Percentiles rank a stretch among this genome's conserved stretches.
Conservation (phyloP, 352 stramenopile species). For the Phytophthora palmivora region DNA sequence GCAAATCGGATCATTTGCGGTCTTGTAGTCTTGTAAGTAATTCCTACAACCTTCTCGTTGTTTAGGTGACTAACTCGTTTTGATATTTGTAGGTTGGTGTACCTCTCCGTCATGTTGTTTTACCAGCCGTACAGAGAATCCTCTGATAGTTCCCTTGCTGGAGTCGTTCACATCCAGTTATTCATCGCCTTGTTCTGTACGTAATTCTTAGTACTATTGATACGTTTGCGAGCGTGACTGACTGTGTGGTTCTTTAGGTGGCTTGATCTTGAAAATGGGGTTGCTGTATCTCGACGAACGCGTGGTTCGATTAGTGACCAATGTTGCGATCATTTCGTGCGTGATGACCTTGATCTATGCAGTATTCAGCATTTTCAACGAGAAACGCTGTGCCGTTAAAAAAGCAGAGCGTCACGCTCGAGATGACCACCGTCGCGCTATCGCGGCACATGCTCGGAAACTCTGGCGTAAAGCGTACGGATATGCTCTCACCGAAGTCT, state of each 20-base stretch:
- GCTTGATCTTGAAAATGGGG: slow-evolving; percentile 75
- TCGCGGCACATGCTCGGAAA: slow-evolving; percentile 52
- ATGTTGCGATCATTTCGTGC: slow-evolving; percentile 61
- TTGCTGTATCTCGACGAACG: slow-evolving; percentile 48
- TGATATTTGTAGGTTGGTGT: slow-evolving; percentile 57
- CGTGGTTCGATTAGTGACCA: slow-evolving; percentile 59
- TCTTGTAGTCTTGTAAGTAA: slow-evolving; percentile 66
- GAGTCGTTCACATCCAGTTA: slow-evolving; percentile 75
- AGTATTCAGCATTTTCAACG: slow-evolving; percentile 62
- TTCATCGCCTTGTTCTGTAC: slow-evolving; percentile 84
- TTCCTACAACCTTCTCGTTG: not conserved
- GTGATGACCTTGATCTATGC: slow-evolving; percentile 57
- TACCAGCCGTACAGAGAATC: slow-evolving; percentile 69
- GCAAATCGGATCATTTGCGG: slow-evolving; percentile 76
- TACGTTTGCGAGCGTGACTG: not conserved
- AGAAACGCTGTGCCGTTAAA: slow-evolving; percentile 43
- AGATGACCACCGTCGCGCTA: slow-evolving; percentile 56
- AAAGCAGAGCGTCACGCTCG: slow-evolving; percentile 38
- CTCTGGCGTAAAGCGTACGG: slow-evolving; percentile 68
- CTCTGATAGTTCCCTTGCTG: slow-evolving; percentile 69
- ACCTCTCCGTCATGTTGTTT: slow-evolving; percentile 79
- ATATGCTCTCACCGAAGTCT: slow-evolving; percentile 66
- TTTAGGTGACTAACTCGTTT: not conserved
- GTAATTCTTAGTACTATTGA: slow-evolving; percentile 9
- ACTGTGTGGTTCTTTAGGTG: slow-evolving; percentile 36